Conservation (phyloP, 345 rosid genomes). For the Trapa bicornis region DNA sequence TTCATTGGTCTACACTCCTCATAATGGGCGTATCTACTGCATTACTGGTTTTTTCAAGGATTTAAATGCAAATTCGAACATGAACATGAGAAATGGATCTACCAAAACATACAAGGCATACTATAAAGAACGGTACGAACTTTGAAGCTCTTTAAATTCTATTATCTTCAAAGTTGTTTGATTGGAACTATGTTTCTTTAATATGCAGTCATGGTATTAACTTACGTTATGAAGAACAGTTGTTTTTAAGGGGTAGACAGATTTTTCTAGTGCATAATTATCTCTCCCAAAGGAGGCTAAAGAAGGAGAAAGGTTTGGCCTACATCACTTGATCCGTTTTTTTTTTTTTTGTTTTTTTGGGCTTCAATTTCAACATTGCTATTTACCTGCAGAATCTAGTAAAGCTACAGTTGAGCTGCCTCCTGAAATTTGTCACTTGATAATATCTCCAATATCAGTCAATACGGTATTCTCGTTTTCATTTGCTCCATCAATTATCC, state of each 20-base stretch:
- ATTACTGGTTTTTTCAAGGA: conserved; percentile 29
- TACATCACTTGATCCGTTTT: background rate
- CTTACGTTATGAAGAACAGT: conserved; percentile 23
- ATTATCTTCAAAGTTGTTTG: background rate
- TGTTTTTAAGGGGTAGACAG: conserved; percentile 43
- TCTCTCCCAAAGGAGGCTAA: conserved; percentile 25
- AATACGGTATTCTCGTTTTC: conserved; percentile 57
- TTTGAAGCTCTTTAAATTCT: background rate
- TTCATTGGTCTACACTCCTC: conserved; percentile 69
- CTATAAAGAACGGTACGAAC: conserved; percentile 33
- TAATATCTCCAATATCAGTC: conserved; percentile 54
- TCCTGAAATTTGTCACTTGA: conserved; percentile 62
- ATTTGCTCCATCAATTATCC: conserved; percentile 70
- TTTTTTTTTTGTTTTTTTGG: background rate
- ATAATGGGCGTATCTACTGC: conserved; percentile 50
- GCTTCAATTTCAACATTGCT: background rate
- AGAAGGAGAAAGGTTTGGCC: conserved; percentile 40
- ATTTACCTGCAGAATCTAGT: conserved; percentile 24
- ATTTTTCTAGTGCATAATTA: conserved; percentile 48
- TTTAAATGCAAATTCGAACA: conserved; percentile 37
- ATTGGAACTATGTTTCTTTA: background rate
- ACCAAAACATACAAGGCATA: conserved; percentile 38
- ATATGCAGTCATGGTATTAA: conserved; percentile 44
- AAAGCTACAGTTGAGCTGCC: conserved; percentile 57
- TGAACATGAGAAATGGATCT: conserved; percentile 32